Conservation (phyloP, 108 stramenopile genomes). For the Seminavis robusta region DNA sequence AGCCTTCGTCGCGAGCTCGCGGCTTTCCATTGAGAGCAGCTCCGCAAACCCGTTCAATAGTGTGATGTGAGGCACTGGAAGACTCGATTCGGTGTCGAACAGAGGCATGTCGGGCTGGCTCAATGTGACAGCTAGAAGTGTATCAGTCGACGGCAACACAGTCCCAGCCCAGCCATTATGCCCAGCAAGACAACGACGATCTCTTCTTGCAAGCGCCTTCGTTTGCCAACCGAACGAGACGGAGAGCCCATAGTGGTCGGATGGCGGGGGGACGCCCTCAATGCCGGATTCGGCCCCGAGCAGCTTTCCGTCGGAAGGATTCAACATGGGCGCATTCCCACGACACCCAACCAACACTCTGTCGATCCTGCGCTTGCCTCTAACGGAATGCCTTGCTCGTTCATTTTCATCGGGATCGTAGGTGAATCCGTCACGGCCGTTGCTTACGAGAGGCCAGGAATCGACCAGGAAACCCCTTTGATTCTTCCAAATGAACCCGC, state of each 20-base stretch:
- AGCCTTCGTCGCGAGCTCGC: slow-evolving; percentile 1
- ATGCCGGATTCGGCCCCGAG: background rate
- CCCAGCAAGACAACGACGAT: background rate
- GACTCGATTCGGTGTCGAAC: slow-evolving; percentile 5
- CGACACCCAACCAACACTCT: background rate
- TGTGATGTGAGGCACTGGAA: slow-evolving; percentile 18
- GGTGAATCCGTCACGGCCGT: slow-evolving; percentile 5
- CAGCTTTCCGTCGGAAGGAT: no score
- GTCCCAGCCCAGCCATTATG: slow-evolving; percentile 18
- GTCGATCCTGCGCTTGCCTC: slow-evolving; percentile 4
- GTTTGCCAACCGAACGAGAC: background rate
- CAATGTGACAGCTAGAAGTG: slow-evolving; percentile 4
- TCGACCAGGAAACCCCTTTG: slow-evolving; percentile 6
- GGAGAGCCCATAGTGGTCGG: slow-evolving; percentile 22
- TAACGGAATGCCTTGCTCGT: slow-evolving; percentile 7
- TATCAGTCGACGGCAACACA: background rate
- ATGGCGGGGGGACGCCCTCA: slow-evolving; percentile 6
- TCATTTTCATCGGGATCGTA: slow-evolving; percentile 6
- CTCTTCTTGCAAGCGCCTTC: background rate
- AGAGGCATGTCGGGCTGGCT: background rate
- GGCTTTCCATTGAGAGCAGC: background rate
- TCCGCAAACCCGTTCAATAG: slow-evolving; percentile 20
- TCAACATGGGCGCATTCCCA: background rate
- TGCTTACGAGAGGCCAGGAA: slow-evolving; percentile 2
- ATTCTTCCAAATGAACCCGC: background rate